Conservation (phyloP, 345 rosid species). For the Zanthoxylum bungeanum region DNA sequence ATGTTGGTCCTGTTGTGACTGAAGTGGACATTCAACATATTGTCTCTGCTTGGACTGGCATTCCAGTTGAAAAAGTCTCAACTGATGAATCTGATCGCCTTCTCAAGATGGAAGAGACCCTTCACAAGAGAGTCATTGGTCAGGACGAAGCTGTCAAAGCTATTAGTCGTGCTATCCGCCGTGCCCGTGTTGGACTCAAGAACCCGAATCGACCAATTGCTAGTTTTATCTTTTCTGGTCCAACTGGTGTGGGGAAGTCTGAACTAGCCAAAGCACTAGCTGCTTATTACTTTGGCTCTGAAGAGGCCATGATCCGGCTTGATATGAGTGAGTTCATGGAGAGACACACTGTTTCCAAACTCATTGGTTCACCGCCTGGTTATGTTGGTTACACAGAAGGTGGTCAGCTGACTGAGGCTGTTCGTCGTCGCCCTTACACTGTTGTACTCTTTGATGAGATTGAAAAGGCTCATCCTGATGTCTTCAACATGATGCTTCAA, state of each 20-base stretch:
- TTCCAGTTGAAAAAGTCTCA: slow-evolving; percentile 98
- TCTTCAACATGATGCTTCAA: slow-evolving; percentile 99
- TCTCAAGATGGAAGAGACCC: slow-evolving; percentile 92
- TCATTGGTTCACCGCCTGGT: slow-evolving; percentile 98
- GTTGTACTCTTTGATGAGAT: slow-evolving; percentile 95
- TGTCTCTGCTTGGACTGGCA: slow-evolving; percentile 94
- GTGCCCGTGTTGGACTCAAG: slow-evolving; percentile 98
- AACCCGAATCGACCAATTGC: slow-evolving; percentile 95
- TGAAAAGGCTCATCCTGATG: slow-evolving; percentile 98
- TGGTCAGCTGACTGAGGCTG: slow-evolving; percentile 97
- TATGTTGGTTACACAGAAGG: slow-evolving; percentile 98
- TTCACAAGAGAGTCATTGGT: slow-evolving; percentile 87
- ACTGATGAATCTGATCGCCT: slow-evolving; percentile 94
- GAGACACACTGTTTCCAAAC: slow-evolving; percentile 93
- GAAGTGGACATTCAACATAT: slow-evolving; percentile 95
- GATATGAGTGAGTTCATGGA: slow-evolving; percentile 99
- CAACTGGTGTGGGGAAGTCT: slow-evolving; percentile 98
- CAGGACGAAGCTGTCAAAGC: slow-evolving; percentile 99
- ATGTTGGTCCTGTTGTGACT: slow-evolving; percentile 74
- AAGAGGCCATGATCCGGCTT: slow-evolving; percentile 95
- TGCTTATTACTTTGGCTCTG: slow-evolving; percentile 94
- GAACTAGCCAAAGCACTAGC: slow-evolving; percentile 98
- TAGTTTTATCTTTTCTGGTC: slow-evolving; percentile 98
- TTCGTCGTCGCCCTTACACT: slow-evolving; percentile 88
- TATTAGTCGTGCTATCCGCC: slow-evolving; percentile 91